phyloP scores from a whole-genome alignment of 768 basidiomycete species.

The Sarcodon sp. region DNA sequence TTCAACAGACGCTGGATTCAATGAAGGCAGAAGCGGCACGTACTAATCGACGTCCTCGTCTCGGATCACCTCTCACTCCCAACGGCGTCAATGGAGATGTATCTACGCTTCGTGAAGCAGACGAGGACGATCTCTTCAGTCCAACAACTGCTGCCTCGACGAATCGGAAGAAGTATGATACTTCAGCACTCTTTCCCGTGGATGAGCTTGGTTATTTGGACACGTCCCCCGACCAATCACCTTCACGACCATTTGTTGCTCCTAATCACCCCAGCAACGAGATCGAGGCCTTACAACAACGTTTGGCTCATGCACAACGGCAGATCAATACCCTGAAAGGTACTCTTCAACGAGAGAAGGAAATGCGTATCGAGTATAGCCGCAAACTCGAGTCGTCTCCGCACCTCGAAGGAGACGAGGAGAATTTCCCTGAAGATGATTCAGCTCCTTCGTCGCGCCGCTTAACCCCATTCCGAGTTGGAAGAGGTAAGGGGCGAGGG shows the following conservation, averaged over 20 bases:
- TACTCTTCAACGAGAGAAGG: constrained; percentile 73
- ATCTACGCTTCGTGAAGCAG: constrained; percentile 43
- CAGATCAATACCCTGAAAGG: constrained; percentile 76
- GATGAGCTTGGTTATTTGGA: constrained; percentile 35
- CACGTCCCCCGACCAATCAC: constrained; percentile 50
- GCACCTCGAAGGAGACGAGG: constrained; percentile 32
- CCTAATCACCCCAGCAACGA: constrained; percentile 70
- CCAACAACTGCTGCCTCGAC: constrained; percentile 46
- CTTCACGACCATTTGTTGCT: constrained; percentile 48
- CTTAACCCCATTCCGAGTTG: constrained; percentile 43
- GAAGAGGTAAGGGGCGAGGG: constrained; percentile 38
- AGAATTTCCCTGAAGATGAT: constrained; percentile 22
- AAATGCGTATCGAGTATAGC: constrained; percentile 56
- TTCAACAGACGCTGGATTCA: constrained; percentile 69
- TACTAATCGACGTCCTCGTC: constrained; percentile 47
- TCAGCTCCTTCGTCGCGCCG: constrained; percentile 10
- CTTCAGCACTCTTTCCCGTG: constrained; percentile 29
- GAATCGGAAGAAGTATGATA: constrained; percentile 44
- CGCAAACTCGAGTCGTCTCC: constrained; percentile 35
- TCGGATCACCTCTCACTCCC: constrained; percentile 66
- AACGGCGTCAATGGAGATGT: constrained; percentile 24
- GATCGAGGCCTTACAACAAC: constrained; percentile 69
- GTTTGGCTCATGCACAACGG: constrained; percentile 76
- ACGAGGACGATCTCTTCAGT: constrained; percentile 56
- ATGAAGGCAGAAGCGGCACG: constrained; percentile 63